Conservation (phyloP, 2,329 filamentous ascomycete species). For the Penicillium sp. region DNA sequence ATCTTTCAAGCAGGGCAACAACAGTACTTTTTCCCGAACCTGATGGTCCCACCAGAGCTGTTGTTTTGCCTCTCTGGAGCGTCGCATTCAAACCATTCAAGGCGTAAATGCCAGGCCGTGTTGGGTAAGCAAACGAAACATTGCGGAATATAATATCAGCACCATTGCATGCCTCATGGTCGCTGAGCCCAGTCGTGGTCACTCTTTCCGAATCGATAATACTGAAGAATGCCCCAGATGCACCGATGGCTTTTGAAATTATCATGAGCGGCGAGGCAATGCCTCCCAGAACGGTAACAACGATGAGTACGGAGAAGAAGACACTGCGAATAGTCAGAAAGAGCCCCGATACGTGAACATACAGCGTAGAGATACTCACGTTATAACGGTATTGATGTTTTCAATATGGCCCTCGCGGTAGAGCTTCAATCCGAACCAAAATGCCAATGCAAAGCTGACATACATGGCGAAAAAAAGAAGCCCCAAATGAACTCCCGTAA, state of each 20-base stretch:
- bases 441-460: neutral
- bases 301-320: neutral
- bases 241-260: neutral
- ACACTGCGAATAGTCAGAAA: neutral
- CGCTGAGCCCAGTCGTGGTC: neutral
- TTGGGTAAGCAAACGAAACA: neutral
- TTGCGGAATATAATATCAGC: neutral
- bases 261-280: neutral
- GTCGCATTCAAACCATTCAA: neutral
- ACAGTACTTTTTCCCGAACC: constrained; percentile 95
- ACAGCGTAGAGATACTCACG: neutral
- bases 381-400: neutral
- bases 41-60: constrained; percentile 89
- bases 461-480: neutral
- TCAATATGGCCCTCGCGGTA: neutral
- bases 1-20: constrained; percentile 89
- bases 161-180: neutral
- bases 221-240: neutral
- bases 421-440: neutral
- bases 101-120: neutral
- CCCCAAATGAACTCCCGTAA: neutral
- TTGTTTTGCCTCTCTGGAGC: constrained; percentile 69
- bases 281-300: neutral
- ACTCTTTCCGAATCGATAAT: neutral
- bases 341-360: neutral